Evolutionary conservation across 345 rosid species (phyloP).

Genomic region (Theobroma cacao): DNA sequence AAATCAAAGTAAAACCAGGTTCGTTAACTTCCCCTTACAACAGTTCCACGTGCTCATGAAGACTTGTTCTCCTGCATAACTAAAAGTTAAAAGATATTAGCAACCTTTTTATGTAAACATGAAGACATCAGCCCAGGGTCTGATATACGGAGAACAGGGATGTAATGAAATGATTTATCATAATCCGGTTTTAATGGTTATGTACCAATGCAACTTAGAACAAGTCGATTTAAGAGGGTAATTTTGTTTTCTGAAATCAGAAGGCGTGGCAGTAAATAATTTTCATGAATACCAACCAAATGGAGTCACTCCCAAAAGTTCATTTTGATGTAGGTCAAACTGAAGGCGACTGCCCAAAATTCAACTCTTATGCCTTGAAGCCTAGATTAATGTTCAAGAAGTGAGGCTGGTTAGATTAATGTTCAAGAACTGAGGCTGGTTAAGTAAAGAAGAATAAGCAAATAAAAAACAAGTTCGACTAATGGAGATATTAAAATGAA

Average conservation of each 20-base stretch:
- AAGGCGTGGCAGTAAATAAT: background rate
- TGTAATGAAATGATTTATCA: background rate
- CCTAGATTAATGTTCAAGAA: background rate
- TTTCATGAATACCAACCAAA: background rate
- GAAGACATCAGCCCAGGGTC: background rate
- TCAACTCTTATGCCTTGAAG: slow-evolving; percentile 1
- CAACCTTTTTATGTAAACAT: background rate
- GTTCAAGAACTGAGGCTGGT: background rate
- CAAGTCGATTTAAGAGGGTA: background rate
- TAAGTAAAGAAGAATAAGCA: background rate
- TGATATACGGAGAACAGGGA: background rate
- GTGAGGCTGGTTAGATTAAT: background rate
- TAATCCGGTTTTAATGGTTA: background rate
- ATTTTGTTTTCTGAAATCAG: background rate
- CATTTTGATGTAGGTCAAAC: background rate
- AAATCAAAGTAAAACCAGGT: background rate
- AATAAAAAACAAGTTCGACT: background rate
- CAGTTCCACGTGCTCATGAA: slow-evolving; percentile 10
- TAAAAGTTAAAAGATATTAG: background rate
- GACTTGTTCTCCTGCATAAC: slow-evolving; percentile 30
- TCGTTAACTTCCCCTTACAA: background rate
- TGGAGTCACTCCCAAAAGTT: background rate
- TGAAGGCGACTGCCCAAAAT: background rate
- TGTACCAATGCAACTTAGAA: background rate
- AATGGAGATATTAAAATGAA: background rate